A percentile compares a stretch with the other conserved stretches of the same genome.
Evolutionary conservation across 2,329 filamentous ascomycete genomes (phyloP).

Genomic region (Neonectria coccinea): DNA sequence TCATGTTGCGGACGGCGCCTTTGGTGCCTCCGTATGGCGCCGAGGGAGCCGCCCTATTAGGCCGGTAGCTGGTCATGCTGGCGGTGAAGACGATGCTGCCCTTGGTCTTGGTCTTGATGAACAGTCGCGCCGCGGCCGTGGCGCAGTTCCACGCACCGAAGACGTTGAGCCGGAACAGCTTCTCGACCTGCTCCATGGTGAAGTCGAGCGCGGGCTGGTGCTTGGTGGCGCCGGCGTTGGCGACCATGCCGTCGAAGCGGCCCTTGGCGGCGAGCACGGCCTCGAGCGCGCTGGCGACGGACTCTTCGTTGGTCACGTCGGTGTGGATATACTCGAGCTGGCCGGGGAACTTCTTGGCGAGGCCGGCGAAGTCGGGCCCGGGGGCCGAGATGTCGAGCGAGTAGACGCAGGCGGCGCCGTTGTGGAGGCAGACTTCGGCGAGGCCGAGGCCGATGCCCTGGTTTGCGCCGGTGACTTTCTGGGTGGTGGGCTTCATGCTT

Average conservation of each 20-base stretch:
- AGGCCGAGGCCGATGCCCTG: constrained; percentile 60
- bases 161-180: constrained; percentile 51
- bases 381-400: constrained; percentile 46
- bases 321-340: constrained; percentile 58
- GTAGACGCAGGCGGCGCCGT: constrained; percentile 51
- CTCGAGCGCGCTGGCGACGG: constrained; percentile 55
- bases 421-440: constrained; percentile 59
- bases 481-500: constrained; percentile 9
- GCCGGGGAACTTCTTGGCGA: constrained; percentile 56
- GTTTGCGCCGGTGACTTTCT: constrained; percentile 55
- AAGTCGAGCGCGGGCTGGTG: constrained; percentile 64
- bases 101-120: constrained; percentile 51
- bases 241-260: constrained; percentile 60
- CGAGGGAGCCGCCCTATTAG: constrained; percentile 55
- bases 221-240: constrained; percentile 63
- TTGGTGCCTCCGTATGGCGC: constrained; percentile 61
- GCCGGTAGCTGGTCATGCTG: constrained; percentile 61
- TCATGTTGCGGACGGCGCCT: constrained; percentile 55
- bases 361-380: constrained; percentile 39
- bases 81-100: constrained; percentile 59
- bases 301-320: constrained; percentile 58
- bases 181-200: constrained; percentile 42
- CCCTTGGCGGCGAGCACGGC: constrained; percentile 53
- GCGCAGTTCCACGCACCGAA: constrained; percentile 61
- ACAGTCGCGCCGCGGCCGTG: constrained; percentile 57